A percentile compares a stretch with the other conserved stretches of the same genome.
Evolutionary conservation across 108 stramenopile genomes (phyloP).

Genomic region (Skeletonema tropicum): DNA sequence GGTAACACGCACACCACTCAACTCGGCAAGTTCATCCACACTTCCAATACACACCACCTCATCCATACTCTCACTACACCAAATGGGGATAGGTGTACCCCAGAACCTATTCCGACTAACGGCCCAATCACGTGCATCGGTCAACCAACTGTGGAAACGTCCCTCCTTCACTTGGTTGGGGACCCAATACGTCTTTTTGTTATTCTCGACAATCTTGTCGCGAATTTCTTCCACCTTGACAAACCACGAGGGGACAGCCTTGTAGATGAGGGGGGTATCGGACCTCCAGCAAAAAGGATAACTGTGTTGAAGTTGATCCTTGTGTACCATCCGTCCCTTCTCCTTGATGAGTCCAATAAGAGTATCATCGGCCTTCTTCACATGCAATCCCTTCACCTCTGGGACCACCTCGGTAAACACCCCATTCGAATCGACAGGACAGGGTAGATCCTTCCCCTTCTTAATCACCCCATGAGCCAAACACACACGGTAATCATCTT

Average conservation of each 20-base stretch:
- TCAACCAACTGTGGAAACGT: constrained; percentile 99
- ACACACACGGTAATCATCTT: constrained; percentile 99
- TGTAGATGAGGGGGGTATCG: constrained; percentile 99
- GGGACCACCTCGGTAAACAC: constrained; percentile 87
- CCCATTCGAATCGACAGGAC: constrained; percentile 96
- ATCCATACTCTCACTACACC: constrained; percentile 92
- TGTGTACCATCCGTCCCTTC: constrained; percentile 89
- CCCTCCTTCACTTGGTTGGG: constrained; percentile 94
- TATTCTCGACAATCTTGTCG: constrained; percentile 94
- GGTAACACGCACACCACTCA: constrained; percentile 80
- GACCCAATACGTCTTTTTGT: constrained; percentile 97
- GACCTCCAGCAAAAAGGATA: constrained; percentile 99
- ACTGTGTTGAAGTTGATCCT: constrained; percentile 91
- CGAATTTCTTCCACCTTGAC: constrained; percentile 96
- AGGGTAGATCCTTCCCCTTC: constrained; percentile 94
- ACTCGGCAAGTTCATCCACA: constrained; percentile 92
- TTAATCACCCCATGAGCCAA: constrained; percentile 89
- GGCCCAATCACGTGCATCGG: constrained; percentile 98
- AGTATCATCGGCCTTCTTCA: constrained; percentile 96
- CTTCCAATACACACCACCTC: constrained; percentile 96
- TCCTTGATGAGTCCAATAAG: constrained; percentile 89
- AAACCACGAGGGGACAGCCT: constrained; percentile 99
- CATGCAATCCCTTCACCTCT: constrained; percentile 87
- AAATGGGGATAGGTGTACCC: constrained; percentile 99
- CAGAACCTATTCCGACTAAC: constrained; percentile 98